Evolutionary conservation across 306 rosid species (phyloP).

Genomic region (Calophaca sinica): DNA sequence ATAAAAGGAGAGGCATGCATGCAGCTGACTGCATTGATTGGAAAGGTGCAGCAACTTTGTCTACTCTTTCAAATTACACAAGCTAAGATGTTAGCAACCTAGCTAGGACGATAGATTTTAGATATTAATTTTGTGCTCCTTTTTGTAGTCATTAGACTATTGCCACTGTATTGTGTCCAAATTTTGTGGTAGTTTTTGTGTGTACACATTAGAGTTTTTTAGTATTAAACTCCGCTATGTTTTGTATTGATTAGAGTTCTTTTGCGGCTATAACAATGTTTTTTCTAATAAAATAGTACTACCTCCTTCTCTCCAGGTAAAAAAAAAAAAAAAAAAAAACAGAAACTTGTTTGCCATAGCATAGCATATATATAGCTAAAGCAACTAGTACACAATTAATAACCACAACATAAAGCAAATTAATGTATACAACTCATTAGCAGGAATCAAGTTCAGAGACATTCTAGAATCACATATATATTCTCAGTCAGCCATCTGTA

Average conservation of each 20-base stretch:
- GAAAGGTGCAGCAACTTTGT: slow-evolving; percentile 60
- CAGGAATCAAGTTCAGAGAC: too few species aligned
- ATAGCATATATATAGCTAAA: too few species aligned
- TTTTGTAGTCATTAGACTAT: not conserved
- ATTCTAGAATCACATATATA: too few species aligned
- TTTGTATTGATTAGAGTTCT: not conserved
- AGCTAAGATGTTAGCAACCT: slow-evolving; percentile 26
- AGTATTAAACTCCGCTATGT: not conserved
- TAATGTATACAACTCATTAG: too few species aligned
- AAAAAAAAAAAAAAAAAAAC: too few species aligned
- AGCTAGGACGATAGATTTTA: slow-evolving; percentile 26
- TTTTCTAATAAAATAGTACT: too few species aligned
- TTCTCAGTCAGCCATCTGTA: too few species aligned
- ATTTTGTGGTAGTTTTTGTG: not conserved
- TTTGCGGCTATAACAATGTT: not conserved
- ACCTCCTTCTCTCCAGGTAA: too few species aligned
- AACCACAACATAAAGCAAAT: not conserved
- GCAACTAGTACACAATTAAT: not conserved
- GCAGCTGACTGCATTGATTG: slow-evolving; percentile 44
- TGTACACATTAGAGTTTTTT: not conserved
- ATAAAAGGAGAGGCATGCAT: slow-evolving; percentile 33
- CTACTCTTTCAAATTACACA: slow-evolving; percentile 51
- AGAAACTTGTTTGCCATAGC: too few species aligned
- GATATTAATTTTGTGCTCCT: too few species aligned
- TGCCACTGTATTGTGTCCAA: slow-evolving; percentile 2